Evolutionary conservation across 2,329 filamentous ascomycete species (phyloP).

Genomic region (Nectriaceae sp.): DNA sequence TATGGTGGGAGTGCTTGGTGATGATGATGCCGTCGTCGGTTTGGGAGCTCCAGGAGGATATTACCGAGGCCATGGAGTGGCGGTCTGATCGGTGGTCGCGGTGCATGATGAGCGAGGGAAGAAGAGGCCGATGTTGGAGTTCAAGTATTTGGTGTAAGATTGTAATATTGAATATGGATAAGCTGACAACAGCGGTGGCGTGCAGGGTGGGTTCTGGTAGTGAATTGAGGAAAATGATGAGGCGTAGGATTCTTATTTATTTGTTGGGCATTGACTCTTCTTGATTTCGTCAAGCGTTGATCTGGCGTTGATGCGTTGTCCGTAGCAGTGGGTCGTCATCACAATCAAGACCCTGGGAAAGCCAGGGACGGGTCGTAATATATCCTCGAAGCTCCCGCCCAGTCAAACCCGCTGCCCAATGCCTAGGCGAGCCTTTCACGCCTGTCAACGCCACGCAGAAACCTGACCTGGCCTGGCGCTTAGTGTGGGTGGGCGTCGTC

Average conservation of each 20-base stretch:
- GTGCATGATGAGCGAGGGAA: background rate
- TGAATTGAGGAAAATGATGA: no score
- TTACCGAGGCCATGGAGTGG: conserved; percentile 21
- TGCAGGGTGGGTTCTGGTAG: no score
- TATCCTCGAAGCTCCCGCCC: no score
- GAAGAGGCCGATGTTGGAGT: background rate
- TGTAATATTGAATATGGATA: no score
- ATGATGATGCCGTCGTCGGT: conserved; percentile 15
- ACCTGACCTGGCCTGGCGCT: no score
- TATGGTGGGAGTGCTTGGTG: conserved; percentile 14
- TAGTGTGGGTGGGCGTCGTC: background rate
- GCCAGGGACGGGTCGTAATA: no score
- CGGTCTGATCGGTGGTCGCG: conserved; percentile 11
- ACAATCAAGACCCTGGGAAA: background rate
- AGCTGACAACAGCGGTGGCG: no score
- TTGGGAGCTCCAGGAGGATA: conserved; percentile 17
- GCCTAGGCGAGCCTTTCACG: no score
- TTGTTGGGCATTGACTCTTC: no score
- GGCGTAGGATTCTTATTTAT: no score
- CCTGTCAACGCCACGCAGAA: background rate
- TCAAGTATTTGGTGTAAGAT: background rate
- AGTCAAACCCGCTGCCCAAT: no score
- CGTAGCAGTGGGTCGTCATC: background rate
- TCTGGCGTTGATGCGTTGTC: background rate
- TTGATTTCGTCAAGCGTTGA: no score